phyloP scores from a whole-genome alignment of 495 filamentous ascomycete genomes.

The Xylaria intraflava region DNA sequence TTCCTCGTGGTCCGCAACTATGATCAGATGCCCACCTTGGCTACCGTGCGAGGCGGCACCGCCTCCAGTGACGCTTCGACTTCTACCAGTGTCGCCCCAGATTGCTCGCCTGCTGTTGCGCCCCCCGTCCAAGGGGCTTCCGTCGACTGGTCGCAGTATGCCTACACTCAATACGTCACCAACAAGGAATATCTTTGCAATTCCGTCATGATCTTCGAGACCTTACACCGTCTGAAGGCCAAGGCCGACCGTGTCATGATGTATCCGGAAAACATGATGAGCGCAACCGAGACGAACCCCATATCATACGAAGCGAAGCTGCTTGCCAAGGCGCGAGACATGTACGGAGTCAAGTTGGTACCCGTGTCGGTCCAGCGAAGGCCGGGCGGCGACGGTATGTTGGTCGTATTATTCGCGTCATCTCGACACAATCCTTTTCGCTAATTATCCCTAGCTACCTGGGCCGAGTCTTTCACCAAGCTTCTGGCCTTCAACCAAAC shows the following conservation, averaged over 20 bases:
- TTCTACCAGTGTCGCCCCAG: constrained; percentile 14
- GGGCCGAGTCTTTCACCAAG: constrained; percentile 62
- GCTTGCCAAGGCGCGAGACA: constrained; percentile 51
- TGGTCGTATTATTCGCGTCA: background rate
- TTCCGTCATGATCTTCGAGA: constrained; percentile 67
- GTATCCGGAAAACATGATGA: constrained; percentile 53
- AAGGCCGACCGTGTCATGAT: constrained; percentile 61
- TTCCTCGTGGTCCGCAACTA: constrained; percentile 28
- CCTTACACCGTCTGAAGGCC: constrained; percentile 52
- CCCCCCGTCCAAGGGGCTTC: constrained; percentile 19
- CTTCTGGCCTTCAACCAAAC: constrained; percentile 65
- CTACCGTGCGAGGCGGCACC: constrained; percentile 18
- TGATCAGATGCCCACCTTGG: constrained; percentile 23
- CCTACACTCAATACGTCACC: constrained; percentile 69
- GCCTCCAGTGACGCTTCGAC: constrained; percentile 1
- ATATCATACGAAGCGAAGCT: constrained; percentile 47
- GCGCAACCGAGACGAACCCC: constrained; percentile 25
- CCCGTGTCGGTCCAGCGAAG: constrained; percentile 54
- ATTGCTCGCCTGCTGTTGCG: constrained; percentile 23
- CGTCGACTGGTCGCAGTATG: constrained; percentile 55
- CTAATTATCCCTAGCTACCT: constrained; percentile 36
- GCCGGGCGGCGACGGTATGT: constrained; percentile 34
- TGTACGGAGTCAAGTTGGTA: constrained; percentile 54
- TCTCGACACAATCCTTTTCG: constrained; percentile 8
- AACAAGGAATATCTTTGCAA: constrained; percentile 66